These are phyloP conservation scores for Fusarium subglutinans DNA, from an alignment of 2,329 filamentous ascomycete genomes.

Conservation along the genomic window DNA sequence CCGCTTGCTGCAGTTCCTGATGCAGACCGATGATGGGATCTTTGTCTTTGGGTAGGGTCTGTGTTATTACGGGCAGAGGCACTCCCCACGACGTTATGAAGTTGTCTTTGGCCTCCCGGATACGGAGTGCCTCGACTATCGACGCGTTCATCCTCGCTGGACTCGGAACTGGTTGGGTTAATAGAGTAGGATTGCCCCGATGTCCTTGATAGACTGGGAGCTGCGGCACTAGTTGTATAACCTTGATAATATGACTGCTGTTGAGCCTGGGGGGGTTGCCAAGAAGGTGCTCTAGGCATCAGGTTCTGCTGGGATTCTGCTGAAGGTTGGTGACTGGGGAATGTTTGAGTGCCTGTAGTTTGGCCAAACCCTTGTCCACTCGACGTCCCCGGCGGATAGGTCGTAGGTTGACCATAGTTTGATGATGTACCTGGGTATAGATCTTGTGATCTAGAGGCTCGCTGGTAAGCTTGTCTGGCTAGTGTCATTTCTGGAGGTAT, in stretches of 20 bases:
- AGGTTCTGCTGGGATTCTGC: not conserved
- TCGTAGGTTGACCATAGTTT: not conserved
- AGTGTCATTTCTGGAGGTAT: not conserved
- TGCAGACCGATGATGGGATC: not conserved
- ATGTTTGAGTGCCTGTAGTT: not conserved
- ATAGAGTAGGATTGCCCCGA: not conserved
- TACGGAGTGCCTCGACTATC: not conserved
- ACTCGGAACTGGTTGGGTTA: not conserved
- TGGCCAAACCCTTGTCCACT: not conserved
- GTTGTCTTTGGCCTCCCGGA: not conserved
- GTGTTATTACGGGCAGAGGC: not conserved
- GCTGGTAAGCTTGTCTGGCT: not conserved
- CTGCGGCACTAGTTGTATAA: too few species aligned
- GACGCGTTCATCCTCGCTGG: not conserved
- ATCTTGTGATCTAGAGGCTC: not conserved
- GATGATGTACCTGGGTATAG: too few species aligned
- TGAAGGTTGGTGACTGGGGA: rapidly evolving
- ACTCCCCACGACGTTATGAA: not conserved
- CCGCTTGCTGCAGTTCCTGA: not conserved
- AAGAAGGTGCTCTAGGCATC: not conserved
- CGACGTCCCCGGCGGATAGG: not conserved
- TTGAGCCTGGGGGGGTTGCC: not conserved
- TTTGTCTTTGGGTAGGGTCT: not conserved
- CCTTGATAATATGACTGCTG: not conserved
- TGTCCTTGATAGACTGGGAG: not conserved